Evolutionary conservation across 2,329 filamentous ascomycete genomes (phyloP).

Genomic region (Nigrospora oryzae): DNA sequence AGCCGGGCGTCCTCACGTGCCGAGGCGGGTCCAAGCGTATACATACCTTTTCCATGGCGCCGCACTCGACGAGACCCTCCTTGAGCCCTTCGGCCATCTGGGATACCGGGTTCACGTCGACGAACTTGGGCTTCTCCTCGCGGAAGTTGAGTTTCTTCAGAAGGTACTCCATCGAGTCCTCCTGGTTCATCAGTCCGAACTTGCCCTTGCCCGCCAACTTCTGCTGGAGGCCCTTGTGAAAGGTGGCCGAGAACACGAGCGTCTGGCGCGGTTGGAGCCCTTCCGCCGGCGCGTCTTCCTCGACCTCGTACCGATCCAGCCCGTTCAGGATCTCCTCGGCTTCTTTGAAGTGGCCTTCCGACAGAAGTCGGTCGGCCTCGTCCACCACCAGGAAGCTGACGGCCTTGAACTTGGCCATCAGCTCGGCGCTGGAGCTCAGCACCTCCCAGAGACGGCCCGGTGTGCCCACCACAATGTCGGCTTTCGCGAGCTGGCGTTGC

Average conservation of each 20-base stretch:
- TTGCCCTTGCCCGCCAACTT: conserved; percentile 76
- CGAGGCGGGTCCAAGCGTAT: neutral
- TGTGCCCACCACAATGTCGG: conserved; percentile 89
- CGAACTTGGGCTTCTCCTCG: conserved; percentile 75
- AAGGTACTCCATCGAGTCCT: conserved; percentile 86
- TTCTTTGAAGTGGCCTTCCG: conserved; percentile 92
- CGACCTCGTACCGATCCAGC: conserved; percentile 59
- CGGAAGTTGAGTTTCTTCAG: conserved; percentile 84
- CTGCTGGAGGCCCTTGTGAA: conserved; percentile 83
- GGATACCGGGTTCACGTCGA: conserved; percentile 81
- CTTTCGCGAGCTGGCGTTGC: conserved; percentile 70
- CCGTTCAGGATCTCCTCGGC: conserved; percentile 78
- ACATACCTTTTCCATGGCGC: conserved; percentile 81
- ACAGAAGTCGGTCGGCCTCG: conserved; percentile 86
- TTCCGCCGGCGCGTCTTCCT: conserved; percentile 39
- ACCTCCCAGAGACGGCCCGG: conserved; percentile 94
- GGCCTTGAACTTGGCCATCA: conserved; percentile 62
- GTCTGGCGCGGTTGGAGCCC: conserved; percentile 59
- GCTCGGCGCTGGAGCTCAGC: conserved; percentile 62
- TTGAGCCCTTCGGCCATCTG: conserved; percentile 83
- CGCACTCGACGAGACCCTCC: conserved; percentile 88
- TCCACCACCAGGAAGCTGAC: conserved; percentile 84
- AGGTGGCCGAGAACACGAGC: conserved; percentile 92
- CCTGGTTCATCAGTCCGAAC: conserved; percentile 58
- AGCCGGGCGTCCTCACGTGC: too few species aligned